Percentiles rank a stretch among this genome's conserved stretches.
These are phyloP conservation scores for Oryza longistaminata DNA, from an alignment of 176 grass and related monocot species.

Conservation along the genomic window DNA sequence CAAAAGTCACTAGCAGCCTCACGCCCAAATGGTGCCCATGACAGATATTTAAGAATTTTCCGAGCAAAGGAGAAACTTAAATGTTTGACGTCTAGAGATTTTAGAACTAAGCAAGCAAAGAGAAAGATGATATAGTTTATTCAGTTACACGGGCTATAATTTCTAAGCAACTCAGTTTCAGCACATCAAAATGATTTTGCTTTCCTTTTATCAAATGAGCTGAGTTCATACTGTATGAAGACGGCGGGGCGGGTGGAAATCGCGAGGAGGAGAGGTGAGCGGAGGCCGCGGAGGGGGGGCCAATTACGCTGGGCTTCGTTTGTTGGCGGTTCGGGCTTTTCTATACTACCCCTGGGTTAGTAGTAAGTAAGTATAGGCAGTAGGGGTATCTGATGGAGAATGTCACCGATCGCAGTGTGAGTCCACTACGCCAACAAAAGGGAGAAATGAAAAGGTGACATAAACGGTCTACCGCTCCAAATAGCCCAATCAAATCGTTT, in stretches of 20 bases:
- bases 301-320: not conserved
- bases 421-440: too few relatives aligned
- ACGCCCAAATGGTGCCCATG: not conserved
- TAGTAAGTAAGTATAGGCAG: too few relatives aligned
- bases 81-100: not conserved
- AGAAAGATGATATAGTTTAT: not conserved
- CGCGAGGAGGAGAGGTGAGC: not conserved
- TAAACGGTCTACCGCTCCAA: too few relatives aligned
- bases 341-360: not conserved
- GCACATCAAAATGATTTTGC: constrained; percentile 27
- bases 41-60: not conserved
- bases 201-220: constrained; percentile 26
- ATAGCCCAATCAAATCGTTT: not conserved
- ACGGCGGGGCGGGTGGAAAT: not conserved
- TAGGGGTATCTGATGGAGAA: too few relatives aligned
- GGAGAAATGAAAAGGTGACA: too few relatives aligned
- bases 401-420: not conserved
- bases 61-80: not conserved
- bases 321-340: not conserved
- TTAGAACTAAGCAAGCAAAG: not conserved
- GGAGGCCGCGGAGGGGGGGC: not conserved
- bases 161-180: constrained; percentile 4
- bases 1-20: not conserved
- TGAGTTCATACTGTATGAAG: constrained; percentile 30
- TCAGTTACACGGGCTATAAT: not conserved